Conservation (phyloP, 2,329 filamentous ascomycete species). For the Neopestalotiopsis sp. region DNA sequence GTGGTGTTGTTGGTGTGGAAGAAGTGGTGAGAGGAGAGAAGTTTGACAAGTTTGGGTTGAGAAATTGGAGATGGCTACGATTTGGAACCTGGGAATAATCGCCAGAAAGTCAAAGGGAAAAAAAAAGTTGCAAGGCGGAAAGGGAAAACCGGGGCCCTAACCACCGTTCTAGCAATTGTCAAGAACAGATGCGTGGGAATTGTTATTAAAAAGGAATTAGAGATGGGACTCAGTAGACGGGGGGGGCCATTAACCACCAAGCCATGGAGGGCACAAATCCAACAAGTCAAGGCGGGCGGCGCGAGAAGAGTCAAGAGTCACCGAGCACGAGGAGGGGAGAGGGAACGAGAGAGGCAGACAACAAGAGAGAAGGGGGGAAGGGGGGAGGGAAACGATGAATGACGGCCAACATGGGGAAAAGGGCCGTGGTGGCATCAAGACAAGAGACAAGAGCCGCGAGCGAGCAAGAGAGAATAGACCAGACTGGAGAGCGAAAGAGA, state of each 20-base stretch:
- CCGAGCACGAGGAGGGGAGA: background rate
- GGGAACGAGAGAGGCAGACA: background rate
- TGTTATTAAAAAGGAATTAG: conserved; percentile 44
- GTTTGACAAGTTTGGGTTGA: conserved; percentile 42
- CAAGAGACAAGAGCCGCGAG: background rate
- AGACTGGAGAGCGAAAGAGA: background rate
- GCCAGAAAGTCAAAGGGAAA: conserved; percentile 42
- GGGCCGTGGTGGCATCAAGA: background rate
- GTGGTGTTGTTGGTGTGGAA: conserved; percentile 24
- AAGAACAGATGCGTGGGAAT: conserved; percentile 42
- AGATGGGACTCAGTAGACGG: conserved; percentile 39
- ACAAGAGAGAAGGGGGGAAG: background rate
- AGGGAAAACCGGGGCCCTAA: conserved; percentile 53
- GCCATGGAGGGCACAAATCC: background rate
- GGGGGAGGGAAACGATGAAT: conserved; percentile 6
- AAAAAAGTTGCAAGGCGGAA: conserved; percentile 29
- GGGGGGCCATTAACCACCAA: conserved; percentile 24
- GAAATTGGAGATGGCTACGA: conserved; percentile 57
- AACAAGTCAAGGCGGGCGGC: background rate
- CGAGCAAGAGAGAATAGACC: background rate
- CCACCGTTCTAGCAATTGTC: conserved; percentile 35
- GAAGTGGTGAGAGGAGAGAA: conserved; percentile 34
- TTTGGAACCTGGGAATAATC: conserved; percentile 50
- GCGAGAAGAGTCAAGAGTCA: conserved; percentile 3
- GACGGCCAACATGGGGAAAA: background rate